A percentile compares a stretch with the other conserved stretches of the same genome.
phyloP scores from a whole-genome alignment of 441 rosid species.

The Hura crepitans region DNA sequence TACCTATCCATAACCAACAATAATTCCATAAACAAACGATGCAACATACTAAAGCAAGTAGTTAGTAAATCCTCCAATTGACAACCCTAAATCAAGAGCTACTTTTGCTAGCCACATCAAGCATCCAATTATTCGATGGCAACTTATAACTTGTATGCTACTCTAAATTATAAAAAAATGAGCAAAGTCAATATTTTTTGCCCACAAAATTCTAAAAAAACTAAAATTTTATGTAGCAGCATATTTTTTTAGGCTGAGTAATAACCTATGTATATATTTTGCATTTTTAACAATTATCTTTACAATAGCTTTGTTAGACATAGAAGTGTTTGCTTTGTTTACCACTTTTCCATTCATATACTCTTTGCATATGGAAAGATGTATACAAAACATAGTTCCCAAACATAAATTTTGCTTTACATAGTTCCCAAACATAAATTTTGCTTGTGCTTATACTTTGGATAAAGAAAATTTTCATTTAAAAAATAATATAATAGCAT shows the following conservation, averaged over 20 bases:
- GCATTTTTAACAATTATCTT: slow-evolving; percentile 79
- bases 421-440: not conserved
- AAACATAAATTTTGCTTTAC: not conserved
- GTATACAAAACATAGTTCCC: not conserved
- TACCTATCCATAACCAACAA: slow-evolving; percentile 97
- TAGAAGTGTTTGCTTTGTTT: slow-evolving; percentile 82
- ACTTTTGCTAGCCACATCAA: slow-evolving; percentile 84
- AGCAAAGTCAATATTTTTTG: slow-evolving; percentile 12
- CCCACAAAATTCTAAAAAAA: slow-evolving; percentile 13
- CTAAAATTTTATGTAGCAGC: slow-evolving; percentile 2
- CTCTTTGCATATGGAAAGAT: slow-evolving; percentile 61
- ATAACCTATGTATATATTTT: slow-evolving; percentile 98
- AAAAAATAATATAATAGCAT: not conserved
- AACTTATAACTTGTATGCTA: slow-evolving; percentile 89
- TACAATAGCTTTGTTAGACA: slow-evolving; percentile 60
- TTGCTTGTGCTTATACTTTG: not conserved
- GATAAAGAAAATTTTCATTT: slow-evolving; percentile 2
- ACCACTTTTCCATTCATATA: slow-evolving; percentile 77
- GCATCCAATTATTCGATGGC: slow-evolving; percentile 76
- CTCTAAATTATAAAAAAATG: slow-evolving; percentile 45
- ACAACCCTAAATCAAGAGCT: slow-evolving; percentile 90
- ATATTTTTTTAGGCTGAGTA: slow-evolving; percentile 33
- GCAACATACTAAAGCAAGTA: slow-evolving; percentile 94
- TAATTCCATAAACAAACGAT: slow-evolving; percentile 87
- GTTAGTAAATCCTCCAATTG: slow-evolving; percentile 95